phyloP scores from a whole-genome alignment of 345 rosid species.

The Anacardium occidentale region DNA sequence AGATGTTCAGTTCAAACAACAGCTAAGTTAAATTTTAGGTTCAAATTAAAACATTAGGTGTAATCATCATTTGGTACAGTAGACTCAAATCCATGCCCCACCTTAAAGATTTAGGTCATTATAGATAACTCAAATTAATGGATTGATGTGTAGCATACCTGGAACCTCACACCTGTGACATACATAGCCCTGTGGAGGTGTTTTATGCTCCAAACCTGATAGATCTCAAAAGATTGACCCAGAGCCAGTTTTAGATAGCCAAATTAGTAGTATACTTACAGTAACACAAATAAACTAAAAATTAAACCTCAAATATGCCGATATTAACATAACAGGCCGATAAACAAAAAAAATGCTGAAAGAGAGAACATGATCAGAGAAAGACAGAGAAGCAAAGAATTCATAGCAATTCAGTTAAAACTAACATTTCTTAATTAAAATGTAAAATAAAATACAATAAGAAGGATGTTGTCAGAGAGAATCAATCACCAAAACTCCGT shows the following conservation, averaged over 20 bases:
- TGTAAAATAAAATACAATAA: neutral
- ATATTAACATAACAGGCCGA: neutral
- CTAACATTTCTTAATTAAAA: neutral
- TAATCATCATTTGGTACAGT: neutral
- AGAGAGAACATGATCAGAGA: neutral
- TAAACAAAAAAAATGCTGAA: neutral
- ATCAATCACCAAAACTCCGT: slow-evolving; percentile 83
- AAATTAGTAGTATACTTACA: neutral
- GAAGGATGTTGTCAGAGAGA: slow-evolving; percentile 20
- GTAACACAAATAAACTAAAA: neutral
- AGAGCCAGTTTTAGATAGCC: slow-evolving; percentile 19
- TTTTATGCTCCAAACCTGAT: slow-evolving; percentile 89
- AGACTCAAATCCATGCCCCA: neutral
- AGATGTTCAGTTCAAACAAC: neutral
- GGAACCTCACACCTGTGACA: slow-evolving; percentile 95
- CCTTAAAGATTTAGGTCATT: neutral
- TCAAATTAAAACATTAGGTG: neutral
- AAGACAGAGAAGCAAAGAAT: neutral
- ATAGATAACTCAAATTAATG: neutral
- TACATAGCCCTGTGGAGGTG: slow-evolving; percentile 92
- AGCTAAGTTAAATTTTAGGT: neutral
- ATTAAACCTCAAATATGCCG: neutral
- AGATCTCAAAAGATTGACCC: slow-evolving; percentile 28
- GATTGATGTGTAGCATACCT: slow-evolving; percentile 45
- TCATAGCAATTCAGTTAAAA: neutral